phyloP scores from a whole-genome alignment of 164 flowering plant species.

The Annona squamosa region DNA sequence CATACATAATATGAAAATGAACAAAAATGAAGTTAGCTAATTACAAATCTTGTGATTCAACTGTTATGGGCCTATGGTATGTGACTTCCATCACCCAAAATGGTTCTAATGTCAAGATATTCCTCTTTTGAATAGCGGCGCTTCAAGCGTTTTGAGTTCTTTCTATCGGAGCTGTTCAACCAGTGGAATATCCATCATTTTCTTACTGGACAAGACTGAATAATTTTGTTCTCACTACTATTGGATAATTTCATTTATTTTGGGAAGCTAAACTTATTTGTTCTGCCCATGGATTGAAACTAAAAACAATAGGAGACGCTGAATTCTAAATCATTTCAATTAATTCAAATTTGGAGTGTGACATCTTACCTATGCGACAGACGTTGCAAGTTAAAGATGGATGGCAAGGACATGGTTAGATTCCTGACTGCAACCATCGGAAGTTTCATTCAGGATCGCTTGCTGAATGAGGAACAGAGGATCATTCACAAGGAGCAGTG shows the following conservation, averaged over 20 bases:
- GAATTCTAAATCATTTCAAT: not conserved
- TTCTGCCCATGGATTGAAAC: no score
- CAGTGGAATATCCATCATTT: not conserved
- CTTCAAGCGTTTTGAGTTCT: not conserved
- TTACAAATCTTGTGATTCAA: not conserved
- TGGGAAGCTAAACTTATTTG: no score
- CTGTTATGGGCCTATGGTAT: not conserved
- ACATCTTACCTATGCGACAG: constrained; percentile 25
- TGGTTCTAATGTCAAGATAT: not conserved
- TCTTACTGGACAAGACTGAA: not conserved
- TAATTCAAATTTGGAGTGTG: not conserved
- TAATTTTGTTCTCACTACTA: not conserved
- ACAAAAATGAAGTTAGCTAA: no score
- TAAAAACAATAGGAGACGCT: not conserved
- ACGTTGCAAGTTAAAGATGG: constrained; percentile 38
- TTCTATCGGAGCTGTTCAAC: not conserved
- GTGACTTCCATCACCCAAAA: not conserved
- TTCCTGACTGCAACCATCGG: constrained; percentile 40
- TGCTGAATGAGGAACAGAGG: constrained; percentile 47
- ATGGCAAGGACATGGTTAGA: constrained; percentile 48
- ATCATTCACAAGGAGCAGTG: constrained; percentile 66
- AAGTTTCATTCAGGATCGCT: constrained; percentile 49
- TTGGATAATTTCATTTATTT: not conserved
- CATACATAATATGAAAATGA: no score
- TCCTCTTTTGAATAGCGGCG: not conserved